Base-by-base conservation (phyloP, 2,329 filamentous ascomycete genomes). In the Decorospora gaudefroyi region DNA sequence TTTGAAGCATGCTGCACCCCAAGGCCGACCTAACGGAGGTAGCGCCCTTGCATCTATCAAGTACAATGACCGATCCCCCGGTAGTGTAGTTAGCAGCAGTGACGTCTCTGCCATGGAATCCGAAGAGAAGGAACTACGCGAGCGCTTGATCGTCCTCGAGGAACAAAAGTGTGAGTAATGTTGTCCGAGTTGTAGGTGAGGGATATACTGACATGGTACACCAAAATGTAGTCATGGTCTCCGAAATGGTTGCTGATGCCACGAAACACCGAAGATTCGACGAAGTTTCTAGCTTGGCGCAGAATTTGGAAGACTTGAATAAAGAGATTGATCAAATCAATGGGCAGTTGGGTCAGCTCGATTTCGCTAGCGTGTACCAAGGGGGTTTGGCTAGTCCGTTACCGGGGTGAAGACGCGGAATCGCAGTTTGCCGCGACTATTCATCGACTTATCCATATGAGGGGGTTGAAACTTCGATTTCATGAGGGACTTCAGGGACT, bases 151-250 rank as follows among this genome's bases (percentile, higher is more conserved):
- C 19, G 85, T 96, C 5, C 77, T 96, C 1, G 90, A 96, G 68
- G 91, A 96, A 71, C 91, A 96, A 68, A 86, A 85, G 53, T 95
- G n/a, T n/a, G n/a, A n/a, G n/a, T n/a, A n/a, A n/a, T n/a, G n/a
- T n/a, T n/a, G n/a, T n/a, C n/a, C n/a, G n/a, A n/a, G n/a, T n/a
- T n/a, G n/a, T n/a, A n/a, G n/a, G n/a, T n/a, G n/a, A n/a, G n/a
- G n/a, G n/a, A n/a, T n/a, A n/a, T n/a, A n/a, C n/a, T n/a, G n/a
- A n/a, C n/a, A n/a, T n/a, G n/a, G n/a, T n/a, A n/a, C n/a, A n/a
- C n/a, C n/a, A n/a, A n/a, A n/a, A n/a, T n/a, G n/a, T n/a, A n/a
- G n/a, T 95, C 70, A 83, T 96, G 72, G 90, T 96, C 0, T 83
- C 85, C 25, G 84, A 88, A 57, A 95, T 95, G 90, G 82, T 95